Percentiles rank a stretch among this genome's conserved stretches.
phyloP scores from a whole-genome alignment of 2,329 filamentous ascomycete species.

The Fusarium phyllophilum region DNA sequence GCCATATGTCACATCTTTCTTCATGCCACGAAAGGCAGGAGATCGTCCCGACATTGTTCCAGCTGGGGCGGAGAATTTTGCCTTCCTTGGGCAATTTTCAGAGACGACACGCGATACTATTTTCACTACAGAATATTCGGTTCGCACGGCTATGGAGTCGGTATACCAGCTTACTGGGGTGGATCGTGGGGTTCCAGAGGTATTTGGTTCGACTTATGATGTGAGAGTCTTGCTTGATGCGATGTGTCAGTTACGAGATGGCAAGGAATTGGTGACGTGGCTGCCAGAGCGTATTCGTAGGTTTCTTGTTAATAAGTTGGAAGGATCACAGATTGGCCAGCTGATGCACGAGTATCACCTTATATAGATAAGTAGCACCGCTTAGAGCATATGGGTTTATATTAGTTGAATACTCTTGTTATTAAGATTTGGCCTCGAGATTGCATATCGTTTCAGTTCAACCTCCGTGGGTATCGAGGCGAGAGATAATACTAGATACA shows the following conservation, averaged over 20 bases:
- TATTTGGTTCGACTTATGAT: constrained; percentile 1
- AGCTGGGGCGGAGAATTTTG: neutral
- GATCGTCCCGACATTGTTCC: neutral
- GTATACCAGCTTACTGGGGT: neutral
- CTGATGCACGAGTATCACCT: constrained; percentile 3
- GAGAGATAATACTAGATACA: too few relatives aligned
- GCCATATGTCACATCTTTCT: neutral
- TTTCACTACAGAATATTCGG: neutral
- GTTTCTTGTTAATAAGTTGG: neutral
- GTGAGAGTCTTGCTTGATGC: constrained; percentile 2
- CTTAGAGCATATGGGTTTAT: neutral
- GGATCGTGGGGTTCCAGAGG: constrained; percentile 1
- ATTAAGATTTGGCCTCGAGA: neutral
- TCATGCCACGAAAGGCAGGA: neutral
- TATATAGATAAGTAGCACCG: neutral
- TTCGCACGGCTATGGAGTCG: constrained; percentile 1
- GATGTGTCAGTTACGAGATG: neutral
- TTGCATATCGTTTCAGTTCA: neutral
- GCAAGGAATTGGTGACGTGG: neutral
- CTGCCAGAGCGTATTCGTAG: neutral
- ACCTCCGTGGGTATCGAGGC: too few relatives aligned
- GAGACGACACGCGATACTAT: constrained; percentile 1
- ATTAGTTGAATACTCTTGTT: neutral
- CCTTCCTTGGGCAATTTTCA: neutral
- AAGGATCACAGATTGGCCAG: neutral